A percentile compares a stretch with the other conserved stretches of the same genome.
Evolutionary conservation across 2,329 filamentous ascomycete species (phyloP).

Genomic region (Dactylonectria macrodidyma): DNA sequence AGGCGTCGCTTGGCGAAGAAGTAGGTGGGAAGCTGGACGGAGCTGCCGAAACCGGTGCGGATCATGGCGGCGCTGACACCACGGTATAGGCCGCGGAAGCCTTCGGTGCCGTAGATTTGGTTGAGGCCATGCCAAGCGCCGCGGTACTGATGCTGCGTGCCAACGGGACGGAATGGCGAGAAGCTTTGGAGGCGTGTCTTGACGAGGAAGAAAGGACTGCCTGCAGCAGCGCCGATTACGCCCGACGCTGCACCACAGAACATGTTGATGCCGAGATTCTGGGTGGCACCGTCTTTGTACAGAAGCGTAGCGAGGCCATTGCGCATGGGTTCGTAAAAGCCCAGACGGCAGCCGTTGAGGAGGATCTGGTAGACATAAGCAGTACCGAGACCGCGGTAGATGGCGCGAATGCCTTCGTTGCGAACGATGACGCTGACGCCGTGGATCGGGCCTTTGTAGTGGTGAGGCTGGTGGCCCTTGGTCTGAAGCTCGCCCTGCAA

Average conservation of each 20-base stretch:
- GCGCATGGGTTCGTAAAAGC: slow-evolving; percentile 97
- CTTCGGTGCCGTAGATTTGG: slow-evolving; percentile 85
- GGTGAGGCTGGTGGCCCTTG: slow-evolving; percentile 85
- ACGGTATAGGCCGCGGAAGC: slow-evolving; percentile 86
- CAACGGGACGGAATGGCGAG: slow-evolving; percentile 92
- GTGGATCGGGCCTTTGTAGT: slow-evolving; percentile 93
- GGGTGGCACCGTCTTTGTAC: slow-evolving; percentile 80
- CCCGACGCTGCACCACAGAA: slow-evolving; percentile 91
- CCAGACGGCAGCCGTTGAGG: slow-evolving; percentile 94
- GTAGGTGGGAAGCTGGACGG: slow-evolving; percentile 96
- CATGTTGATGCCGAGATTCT: slow-evolving; percentile 93
- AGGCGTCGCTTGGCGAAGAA: slow-evolving; percentile 95
- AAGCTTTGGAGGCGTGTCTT: slow-evolving; percentile 97
- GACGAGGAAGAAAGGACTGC: slow-evolving; percentile 96
- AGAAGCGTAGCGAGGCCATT: slow-evolving; percentile 77
- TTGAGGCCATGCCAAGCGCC: slow-evolving; percentile 87
- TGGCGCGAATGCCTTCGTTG: slow-evolving; percentile 88
- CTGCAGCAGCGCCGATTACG: slow-evolving; percentile 91
- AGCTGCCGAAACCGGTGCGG: slow-evolving; percentile 94
- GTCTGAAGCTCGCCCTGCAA: slow-evolving; percentile 94
- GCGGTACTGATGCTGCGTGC: slow-evolving; percentile 94
- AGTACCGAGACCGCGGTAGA: slow-evolving; percentile 91
- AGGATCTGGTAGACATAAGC: slow-evolving; percentile 98
- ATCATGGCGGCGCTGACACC: slow-evolving; percentile 96
- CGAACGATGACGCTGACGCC: slow-evolving; percentile 90